A percentile compares a stretch with the other conserved stretches of the same genome.
These are phyloP conservation scores for Urochloa ruziziensis DNA, from an alignment of 176 grass and related monocot species.

Conservation along the genomic window DNA sequence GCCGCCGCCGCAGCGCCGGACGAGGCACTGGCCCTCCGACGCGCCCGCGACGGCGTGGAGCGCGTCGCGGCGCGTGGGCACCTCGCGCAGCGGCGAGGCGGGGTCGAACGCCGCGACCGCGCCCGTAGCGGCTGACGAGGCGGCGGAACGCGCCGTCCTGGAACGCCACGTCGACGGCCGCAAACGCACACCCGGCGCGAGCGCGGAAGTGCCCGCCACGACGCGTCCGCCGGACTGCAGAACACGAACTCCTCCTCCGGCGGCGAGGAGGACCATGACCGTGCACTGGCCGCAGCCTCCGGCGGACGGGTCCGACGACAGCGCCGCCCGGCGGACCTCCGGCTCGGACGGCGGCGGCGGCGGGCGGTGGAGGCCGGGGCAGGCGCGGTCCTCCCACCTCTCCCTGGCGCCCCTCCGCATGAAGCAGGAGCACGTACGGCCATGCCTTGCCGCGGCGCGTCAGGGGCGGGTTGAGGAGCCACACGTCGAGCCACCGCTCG, in stretches of 20 bases:
- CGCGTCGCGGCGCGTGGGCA: conserved; percentile 9
- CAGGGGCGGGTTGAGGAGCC: conserved; percentile 33
- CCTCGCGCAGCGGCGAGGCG: not conserved
- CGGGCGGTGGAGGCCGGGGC: not conserved
- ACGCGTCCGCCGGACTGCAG: not conserved
- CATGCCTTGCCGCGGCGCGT: not conserved
- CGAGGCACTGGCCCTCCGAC: conserved; percentile 14
- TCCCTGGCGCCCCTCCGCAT: not conserved
- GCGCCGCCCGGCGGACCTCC: not conserved
- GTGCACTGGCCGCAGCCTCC: not conserved
- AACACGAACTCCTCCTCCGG: not conserved
- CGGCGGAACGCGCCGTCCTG: not conserved
- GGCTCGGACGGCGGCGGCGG: not conserved
- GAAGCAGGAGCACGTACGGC: not conserved
- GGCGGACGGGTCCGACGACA: conserved; percentile 12
- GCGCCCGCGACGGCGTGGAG: not conserved
- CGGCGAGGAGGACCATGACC: not conserved
- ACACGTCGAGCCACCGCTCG: conserved; percentile 19
- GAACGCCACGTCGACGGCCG: not conserved
- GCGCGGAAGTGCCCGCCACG: not conserved
- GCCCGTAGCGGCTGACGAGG: conserved; percentile 25
- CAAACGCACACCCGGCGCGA: not conserved
- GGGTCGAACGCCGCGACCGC: conserved; percentile 9
- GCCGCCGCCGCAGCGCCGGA: not conserved
- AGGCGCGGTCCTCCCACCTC: conserved; percentile 17